Percentiles rank a stretch among this genome's conserved stretches.
Conservation (phyloP, 148 eudicot species). For the Fagopyrum tataricum region DNA sequence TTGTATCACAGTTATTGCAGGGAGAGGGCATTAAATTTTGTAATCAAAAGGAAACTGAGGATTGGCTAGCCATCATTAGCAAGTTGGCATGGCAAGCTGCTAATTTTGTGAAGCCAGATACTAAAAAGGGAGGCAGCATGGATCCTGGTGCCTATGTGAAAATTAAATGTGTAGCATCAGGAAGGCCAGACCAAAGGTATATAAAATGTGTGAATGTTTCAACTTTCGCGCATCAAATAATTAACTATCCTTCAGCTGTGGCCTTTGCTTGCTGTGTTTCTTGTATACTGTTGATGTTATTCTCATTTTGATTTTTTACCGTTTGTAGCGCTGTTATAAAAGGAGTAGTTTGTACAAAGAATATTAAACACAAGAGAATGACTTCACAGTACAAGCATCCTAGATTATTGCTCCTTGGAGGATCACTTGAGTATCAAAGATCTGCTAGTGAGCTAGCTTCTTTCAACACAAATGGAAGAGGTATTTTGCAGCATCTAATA, state of each 20-base stretch:
- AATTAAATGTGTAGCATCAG: constrained; percentile 87
- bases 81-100: constrained; percentile 95
- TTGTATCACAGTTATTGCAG: constrained; percentile 80
- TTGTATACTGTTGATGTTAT: neutral
- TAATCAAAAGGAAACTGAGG: constrained; percentile 35
- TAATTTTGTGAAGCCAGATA: constrained; percentile 85
- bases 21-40: constrained; percentile 53
- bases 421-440: constrained; percentile 91
- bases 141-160: constrained; percentile 90
- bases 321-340: constrained; percentile 63
- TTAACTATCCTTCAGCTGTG: neutral
- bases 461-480: constrained; percentile 78
- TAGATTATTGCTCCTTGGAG: constrained; percentile 75
- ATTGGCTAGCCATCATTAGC: constrained; percentile 79
- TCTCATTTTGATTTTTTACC: neutral
- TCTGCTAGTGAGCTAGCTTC: constrained; percentile 76
- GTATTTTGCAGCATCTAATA: constrained; percentile 22
- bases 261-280: neutral
- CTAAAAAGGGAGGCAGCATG: constrained; percentile 96
- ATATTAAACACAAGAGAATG: constrained; percentile 98
- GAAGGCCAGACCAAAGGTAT: constrained; percentile 79
- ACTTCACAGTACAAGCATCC: constrained; percentile 80
- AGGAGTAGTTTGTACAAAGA: constrained; percentile 95
- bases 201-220: neutral
- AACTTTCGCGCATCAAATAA: neutral